A percentile compares a stretch with the other conserved stretches of the same genome.
phyloP scores from a whole-genome alignment of 192 early-diverging fungal genomes.

The Umbelopsis ramanniana region DNA sequence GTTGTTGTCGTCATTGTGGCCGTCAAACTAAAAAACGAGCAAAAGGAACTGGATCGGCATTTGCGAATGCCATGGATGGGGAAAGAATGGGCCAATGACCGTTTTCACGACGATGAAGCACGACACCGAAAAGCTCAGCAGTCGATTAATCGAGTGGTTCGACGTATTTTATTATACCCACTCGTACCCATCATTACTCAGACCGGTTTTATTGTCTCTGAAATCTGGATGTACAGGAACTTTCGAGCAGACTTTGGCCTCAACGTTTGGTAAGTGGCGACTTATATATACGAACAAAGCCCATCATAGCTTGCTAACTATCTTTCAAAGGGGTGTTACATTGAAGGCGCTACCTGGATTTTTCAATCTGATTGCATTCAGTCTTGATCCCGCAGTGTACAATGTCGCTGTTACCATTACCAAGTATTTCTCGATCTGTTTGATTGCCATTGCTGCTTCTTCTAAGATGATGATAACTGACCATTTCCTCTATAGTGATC shows the following conservation, averaged over 20 bases:
- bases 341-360: constrained; percentile 19
- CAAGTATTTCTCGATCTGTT: not conserved
- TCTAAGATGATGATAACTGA: not conserved
- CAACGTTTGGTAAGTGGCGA: constrained; percentile 3
- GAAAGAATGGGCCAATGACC: not conserved
- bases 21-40: constrained; percentile 11
- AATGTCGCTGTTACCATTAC: not conserved
- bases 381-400: constrained; percentile 24
- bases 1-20: constrained; percentile 20
- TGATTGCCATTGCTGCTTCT: not conserved
- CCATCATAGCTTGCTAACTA: not conserved
- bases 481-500: not conserved
- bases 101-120: not conserved
- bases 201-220: constrained; percentile 22
- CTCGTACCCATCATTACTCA: constrained; percentile 24
- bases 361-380: constrained; percentile 24
- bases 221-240: constrained; percentile 22
- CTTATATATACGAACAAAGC: not conserved
- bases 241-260: not conserved
- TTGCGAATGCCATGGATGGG: not conserved
- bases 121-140: not conserved
- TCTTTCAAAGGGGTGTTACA: constrained; percentile 15
- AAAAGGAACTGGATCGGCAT: not conserved
- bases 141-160: constrained; percentile 22
- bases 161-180: constrained; percentile 28